Evolutionary conservation across 257 asterid species (phyloP).

Genomic region (Solanum piurae): DNA sequence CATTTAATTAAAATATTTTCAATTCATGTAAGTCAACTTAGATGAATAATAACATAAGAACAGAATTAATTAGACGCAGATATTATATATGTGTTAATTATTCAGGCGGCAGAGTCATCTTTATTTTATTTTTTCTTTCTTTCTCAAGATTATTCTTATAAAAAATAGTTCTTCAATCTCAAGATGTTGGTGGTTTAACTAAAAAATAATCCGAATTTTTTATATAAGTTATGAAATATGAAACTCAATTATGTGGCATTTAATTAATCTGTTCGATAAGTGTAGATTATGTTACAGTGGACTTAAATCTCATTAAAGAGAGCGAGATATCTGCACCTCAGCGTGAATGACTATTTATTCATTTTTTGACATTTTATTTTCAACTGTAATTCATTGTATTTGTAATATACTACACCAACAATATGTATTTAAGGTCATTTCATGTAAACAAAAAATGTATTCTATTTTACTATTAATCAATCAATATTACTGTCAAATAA

Average conservation of each 20-base stretch:
- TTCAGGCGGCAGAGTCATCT: background rate
- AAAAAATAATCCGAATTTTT: background rate
- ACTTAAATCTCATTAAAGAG: background rate
- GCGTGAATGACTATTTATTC: too few species aligned
- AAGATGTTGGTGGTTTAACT: constrained; percentile 19
- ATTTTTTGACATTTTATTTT: too few species aligned
- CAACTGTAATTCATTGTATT: too few species aligned
- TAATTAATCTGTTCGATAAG: too few species aligned
- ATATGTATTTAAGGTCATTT: background rate
- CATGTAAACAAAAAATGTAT: too few species aligned
- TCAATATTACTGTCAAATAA: background rate
- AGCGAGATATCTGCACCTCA: too few species aligned
- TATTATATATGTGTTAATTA: background rate
- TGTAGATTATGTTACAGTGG: too few species aligned
- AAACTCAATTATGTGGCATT: background rate
- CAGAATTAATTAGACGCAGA: background rate
- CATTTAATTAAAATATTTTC: background rate
- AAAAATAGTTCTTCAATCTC: constrained; percentile 21
- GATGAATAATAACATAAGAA: background rate
- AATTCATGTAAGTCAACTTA: background rate
- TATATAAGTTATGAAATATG: background rate
- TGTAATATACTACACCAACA: background rate
- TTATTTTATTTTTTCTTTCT: background rate
- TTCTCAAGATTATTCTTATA: background rate
- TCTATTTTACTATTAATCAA: too few species aligned